These are phyloP conservation scores for Neopestalotiopsis sp. DNA, from an alignment of 2,329 filamentous ascomycete species.

Conservation along the genomic window DNA sequence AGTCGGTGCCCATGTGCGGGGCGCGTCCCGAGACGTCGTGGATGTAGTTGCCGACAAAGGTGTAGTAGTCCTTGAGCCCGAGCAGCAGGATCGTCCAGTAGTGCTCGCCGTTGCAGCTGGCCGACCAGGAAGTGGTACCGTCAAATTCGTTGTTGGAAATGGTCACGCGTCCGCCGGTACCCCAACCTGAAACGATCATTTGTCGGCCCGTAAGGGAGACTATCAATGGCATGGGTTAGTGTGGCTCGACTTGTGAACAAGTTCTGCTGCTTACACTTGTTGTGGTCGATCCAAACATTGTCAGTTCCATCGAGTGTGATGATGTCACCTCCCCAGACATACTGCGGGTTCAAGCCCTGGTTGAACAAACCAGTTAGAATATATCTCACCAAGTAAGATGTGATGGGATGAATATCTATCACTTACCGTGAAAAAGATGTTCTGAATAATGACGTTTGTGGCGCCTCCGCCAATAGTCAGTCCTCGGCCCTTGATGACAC, in stretches of 20 bases:
- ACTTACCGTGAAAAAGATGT: constrained; percentile 53
- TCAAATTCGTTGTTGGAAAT: constrained; percentile 53
- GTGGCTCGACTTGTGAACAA: not conserved
- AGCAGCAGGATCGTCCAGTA: constrained; percentile 41
- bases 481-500: constrained; percentile 61
- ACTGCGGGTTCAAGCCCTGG: constrained; percentile 50
- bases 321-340: constrained; percentile 63
- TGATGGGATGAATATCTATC: not conserved
- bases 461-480: constrained; percentile 50
- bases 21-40: constrained; percentile 49
- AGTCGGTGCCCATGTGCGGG: constrained; percentile 45
- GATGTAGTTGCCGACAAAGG: constrained; percentile 49
- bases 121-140: constrained; percentile 46
- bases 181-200: constrained; percentile 43
- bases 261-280: constrained; percentile 15
- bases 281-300: constrained; percentile 33
- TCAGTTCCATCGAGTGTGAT: constrained; percentile 56
- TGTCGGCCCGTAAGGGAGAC: constrained; percentile 48
- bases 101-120: constrained; percentile 49
- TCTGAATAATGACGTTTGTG: constrained; percentile 65
- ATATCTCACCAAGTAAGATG: not conserved
- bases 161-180: constrained; percentile 42
- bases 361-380: not conserved
- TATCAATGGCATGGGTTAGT: not conserved
- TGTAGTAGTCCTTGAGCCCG: constrained; percentile 41